Evolutionary conservation across 768 basidiomycete genomes (phyloP), one percentile per base, ranked within the genome.

Genomic region (Nidula microcarpa): DNA sequence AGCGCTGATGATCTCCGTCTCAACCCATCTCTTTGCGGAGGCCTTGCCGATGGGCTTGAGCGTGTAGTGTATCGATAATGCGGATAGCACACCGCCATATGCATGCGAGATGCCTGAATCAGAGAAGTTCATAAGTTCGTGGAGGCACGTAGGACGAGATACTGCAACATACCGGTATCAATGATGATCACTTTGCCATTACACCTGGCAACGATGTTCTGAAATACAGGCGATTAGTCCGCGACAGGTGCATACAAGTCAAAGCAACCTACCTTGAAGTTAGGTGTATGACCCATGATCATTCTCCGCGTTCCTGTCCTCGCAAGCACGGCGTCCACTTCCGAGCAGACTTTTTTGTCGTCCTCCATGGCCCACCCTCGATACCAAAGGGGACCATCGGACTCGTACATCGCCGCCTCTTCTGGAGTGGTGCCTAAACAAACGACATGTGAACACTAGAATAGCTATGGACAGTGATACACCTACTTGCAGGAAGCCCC

Each of bases 261-360:
- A 16, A 41, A 41, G 23, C 23, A 41, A 65, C 75, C 30, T 57
- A 85, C 87, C 55, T 77, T 76, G 60, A 97, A 93, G 65, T 95
- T 79, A 1, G 97, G 96, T 0, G 97, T 98, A 67, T 98, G 97
- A 0, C 96, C 96, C 93, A 97, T 94, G 44, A 99, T 81, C 84
- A 95, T 85, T 59, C 93, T 75, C 54, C 91, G 72, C 30, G 91
- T 94, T 1, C 93, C 93, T 1, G 91, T 87, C 66, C 79, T 82
- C 33, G 77, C 64, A 49, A 91, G 70, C 14, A 95, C 87, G 23
- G 74, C 69, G 53, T 90, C 85, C 0, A 93, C 93, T 35, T 82
- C 77, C 1, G 60, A 65, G 66, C 97, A 99, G 4, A 81, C 82
- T 49, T 74, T 74, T 52, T 80, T 79, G 49, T 95, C 91, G 23